Base-by-base conservation (phyloP, 1,284 basidiomycete genomes). In the Grifola frondosa region DNA sequence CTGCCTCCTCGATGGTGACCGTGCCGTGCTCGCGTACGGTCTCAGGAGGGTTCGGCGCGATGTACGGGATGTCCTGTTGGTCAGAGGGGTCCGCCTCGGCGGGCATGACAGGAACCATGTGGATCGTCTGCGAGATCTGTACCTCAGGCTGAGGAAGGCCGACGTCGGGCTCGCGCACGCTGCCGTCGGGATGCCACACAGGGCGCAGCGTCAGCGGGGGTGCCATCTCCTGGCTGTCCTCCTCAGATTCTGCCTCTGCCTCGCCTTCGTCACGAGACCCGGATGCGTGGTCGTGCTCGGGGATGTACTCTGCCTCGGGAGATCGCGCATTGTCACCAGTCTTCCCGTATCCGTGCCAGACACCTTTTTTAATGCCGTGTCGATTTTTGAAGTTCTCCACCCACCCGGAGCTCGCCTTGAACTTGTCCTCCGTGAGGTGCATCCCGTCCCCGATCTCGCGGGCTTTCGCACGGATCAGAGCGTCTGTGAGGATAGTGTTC, bases 321-420 rank as follows among this genome's bases (percentile, higher is more conserved):
- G 45, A 52, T 19, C 46, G 46, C 20, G 37, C 38, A 21, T 45
- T 51, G 19, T 22, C 22, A 6, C 39, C 44, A 9, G 15, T n/a
- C 10, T 17, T 25, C 13, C 48, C 52, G 21, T 37, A 26, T 22
- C 76, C 76, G 19, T 68, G 62, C 75, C 78, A 87, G 16, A 77
- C 70, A 0, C 84, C 85, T 21, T 78, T 78, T 24, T 77, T 74
- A 46, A 92, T 87, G 40, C 78, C 78, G 56, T 85, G 78, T 29
- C 91, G 81, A 53, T 82, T 77, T 66, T 93, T 93, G 74, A 93
- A 95, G 63, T 91, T 91, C 59, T 94, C 91, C 43, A 95, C 76
- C 91, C 91, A 95, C 4, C 91, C 90, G 15, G 85, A 81, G 53
- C 85, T 90, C 19, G 89, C 91, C 67, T 93, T 95, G 78, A 95